These are phyloP conservation scores for Daedaleopsis sinensis DNA, from an alignment of 768 basidiomycete species.

Conservation along the genomic window DNA sequence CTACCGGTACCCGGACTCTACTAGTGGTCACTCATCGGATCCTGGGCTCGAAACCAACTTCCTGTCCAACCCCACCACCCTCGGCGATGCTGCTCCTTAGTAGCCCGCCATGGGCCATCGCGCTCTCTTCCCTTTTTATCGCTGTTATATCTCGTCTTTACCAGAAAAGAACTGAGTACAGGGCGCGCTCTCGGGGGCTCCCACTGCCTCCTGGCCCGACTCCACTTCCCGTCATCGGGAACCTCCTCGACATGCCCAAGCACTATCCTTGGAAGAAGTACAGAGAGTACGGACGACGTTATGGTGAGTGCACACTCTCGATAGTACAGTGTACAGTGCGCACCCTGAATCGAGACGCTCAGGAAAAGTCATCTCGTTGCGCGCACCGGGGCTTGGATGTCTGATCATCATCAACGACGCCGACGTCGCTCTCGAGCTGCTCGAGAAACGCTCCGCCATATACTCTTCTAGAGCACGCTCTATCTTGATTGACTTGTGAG, in stretches of 20 bases:
- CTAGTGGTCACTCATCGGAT: no score
- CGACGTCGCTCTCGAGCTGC: constrained; percentile 42
- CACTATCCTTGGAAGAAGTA: constrained; percentile 12
- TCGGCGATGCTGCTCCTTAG: background rate
- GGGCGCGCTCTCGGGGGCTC: background rate
- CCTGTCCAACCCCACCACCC: background rate
- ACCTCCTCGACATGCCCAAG: constrained; percentile 17
- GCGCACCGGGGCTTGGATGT: background rate
- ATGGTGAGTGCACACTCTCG: background rate
- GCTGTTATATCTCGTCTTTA: background rate
- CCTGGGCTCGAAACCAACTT: no score
- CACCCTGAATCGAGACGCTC: no score
- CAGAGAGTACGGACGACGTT: background rate
- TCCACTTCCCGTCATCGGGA: constrained; percentile 22
- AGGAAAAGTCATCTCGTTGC: background rate
- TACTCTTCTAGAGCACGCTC: constrained; percentile 35
- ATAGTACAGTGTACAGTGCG: no score
- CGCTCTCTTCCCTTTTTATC: background rate
- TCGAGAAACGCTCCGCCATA: constrained; percentile 47
- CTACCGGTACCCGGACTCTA: no score
- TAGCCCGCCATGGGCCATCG: background rate
- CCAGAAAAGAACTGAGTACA: background rate
- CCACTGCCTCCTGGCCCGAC: constrained; percentile 26
- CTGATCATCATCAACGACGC: constrained; percentile 25
- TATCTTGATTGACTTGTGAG: background rate